Base-by-base conservation (phyloP, 306 rosid genomes). In the Crotalaria pallida region DNA sequence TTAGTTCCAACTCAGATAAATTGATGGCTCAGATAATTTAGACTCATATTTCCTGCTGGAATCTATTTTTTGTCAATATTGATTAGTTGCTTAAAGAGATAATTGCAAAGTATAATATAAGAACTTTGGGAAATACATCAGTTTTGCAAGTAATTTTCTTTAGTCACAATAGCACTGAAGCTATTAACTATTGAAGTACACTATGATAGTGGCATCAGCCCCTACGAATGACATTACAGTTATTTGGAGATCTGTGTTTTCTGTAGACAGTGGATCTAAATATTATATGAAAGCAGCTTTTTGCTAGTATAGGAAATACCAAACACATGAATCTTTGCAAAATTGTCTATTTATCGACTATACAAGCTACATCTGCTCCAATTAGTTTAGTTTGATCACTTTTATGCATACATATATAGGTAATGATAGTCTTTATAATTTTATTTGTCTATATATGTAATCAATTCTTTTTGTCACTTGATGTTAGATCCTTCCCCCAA, bases 61-160 rank as follows among this genome's bases (percentile, higher is more conserved):
- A 47, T 33, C 58, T 10, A 5, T 17, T 49, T 67, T 57, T 18
- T 17, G 63, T 67, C 15, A 17, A 24, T 40, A 27, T 44, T 44
- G 63, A 38, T n/a, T 59, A n/a, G 69, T 69, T 59, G 33, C 55
- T 67, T 58, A 76, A 48, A 52, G 12, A 50, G 47, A 31, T 74
- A 13, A 56, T 16, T 47, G 55, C 55, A 47, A 24, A 29, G 1
- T 11, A 71, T 44, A 13, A 24, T 68, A 27, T 38, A 68, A 36
- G 27, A 67, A 36, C 18, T 17, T 26, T 40, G n/a, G 55, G 15
- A 55, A 24, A 21, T 13, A 31, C 49, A 10, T 41, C 60, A 31
- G 23, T 33, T 52, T 64, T 33, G 36, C 52, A 22, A 31, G 31
- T 61, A 53, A 44, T 47, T 52, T 45, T 10, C 18, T 64, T 47